phyloP scores from a whole-genome alignment of 352 stramenopile genomes.

The Pythium guiyangense region DNA sequence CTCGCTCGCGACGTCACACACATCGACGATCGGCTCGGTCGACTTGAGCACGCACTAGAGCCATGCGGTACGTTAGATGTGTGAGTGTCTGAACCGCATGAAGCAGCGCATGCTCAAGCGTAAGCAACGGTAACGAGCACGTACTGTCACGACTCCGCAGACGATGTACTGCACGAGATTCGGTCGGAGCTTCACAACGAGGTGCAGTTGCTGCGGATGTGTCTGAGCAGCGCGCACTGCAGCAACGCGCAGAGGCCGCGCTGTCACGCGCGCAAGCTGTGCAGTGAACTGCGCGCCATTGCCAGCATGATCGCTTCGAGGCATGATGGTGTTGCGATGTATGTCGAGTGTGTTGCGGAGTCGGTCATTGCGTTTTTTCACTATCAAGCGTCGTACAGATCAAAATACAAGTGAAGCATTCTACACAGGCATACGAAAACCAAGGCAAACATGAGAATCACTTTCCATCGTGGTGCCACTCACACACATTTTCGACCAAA shows the following conservation, averaged over 20 bases:
- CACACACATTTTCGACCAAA: no score
- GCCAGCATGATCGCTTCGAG: no score
- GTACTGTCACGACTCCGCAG: conserved; percentile 35
- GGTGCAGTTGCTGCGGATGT: conserved; percentile 2
- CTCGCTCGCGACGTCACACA: conserved; percentile 16
- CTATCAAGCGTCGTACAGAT: no score
- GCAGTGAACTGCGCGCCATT: conserved; percentile 8
- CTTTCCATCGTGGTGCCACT: no score
- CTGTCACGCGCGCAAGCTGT: conserved; percentile 38
- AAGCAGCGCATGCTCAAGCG: not conserved
- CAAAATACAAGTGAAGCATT: no score
- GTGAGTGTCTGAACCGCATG: no score
- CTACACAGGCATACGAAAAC: no score
- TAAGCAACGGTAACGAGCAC: not conserved
- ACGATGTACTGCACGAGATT: conserved; percentile 44
- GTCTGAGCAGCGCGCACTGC: not conserved
- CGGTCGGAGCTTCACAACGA: conserved; percentile 41
- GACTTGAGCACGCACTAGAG: conserved; percentile 41
- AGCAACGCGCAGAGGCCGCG: conserved; percentile 26
- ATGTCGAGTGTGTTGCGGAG: no score
- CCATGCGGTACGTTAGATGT: no score
- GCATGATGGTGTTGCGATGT: no score
- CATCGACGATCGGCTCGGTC: conserved; percentile 29
- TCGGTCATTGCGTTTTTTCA: no score
- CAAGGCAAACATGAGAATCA: no score